Evolutionary conservation across 2,329 filamentous ascomycete species (phyloP).

Genomic region (Scytalidium sp.): DNA sequence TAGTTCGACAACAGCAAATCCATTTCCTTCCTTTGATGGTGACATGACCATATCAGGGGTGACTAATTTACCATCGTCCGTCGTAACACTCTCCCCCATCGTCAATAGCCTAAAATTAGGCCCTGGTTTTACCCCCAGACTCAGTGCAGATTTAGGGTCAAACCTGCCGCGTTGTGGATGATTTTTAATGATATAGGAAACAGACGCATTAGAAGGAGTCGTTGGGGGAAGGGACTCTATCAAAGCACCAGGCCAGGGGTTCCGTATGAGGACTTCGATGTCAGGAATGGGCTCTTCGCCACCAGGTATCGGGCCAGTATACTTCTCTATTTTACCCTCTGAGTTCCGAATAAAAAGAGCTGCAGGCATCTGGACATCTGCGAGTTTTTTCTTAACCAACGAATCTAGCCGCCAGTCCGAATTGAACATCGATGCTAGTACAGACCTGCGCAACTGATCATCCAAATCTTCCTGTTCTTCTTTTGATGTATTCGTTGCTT

Average conservation of each 20-base stretch:
- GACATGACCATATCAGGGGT: constrained; percentile 87
- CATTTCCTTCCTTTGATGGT: constrained; percentile 61
- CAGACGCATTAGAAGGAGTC: constrained; percentile 59
- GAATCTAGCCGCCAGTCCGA: constrained; percentile 72
- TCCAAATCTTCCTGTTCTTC: constrained; percentile 35
- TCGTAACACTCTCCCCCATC: constrained; percentile 59
- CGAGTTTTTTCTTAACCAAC: constrained; percentile 63
- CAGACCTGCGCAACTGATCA: constrained; percentile 52
- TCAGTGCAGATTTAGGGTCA: constrained; percentile 59
- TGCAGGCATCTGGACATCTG: constrained; percentile 64
- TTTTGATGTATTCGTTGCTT: constrained; percentile 25
- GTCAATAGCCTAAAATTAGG: constrained; percentile 59
- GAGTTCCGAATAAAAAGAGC: constrained; percentile 66
- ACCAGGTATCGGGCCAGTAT: constrained; percentile 65
- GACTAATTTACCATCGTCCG: constrained; percentile 63
- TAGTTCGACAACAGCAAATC: constrained; percentile 78
- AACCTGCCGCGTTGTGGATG: constrained; percentile 81
- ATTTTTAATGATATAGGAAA: constrained; percentile 84
- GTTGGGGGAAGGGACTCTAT: constrained; percentile 66
- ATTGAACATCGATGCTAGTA: constrained; percentile 77
- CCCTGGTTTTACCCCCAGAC: constrained; percentile 61
- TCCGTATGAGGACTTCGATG: constrained; percentile 68
- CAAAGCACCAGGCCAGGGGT: constrained; percentile 74
- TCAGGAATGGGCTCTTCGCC: constrained; percentile 50
- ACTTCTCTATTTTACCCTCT: constrained; percentile 64